Evolutionary conservation across 208 protist genomes (phyloP), one percentile per base, ranked within the genome.

Genomic region (Trypanosoma brucei): DNA sequence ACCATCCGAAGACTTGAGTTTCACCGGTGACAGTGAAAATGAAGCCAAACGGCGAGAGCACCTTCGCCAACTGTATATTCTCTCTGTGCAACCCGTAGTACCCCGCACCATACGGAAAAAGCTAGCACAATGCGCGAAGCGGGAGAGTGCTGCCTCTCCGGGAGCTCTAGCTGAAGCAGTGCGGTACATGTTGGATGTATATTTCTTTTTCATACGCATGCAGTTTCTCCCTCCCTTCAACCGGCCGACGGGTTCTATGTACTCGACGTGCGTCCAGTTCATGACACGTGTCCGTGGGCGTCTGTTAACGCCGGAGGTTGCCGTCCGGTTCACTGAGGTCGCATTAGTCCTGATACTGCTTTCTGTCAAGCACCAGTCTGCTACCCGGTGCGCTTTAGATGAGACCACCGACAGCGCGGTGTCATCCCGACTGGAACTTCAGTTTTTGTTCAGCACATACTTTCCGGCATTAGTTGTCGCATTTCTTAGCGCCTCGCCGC

Each of bases 221-320:
- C 65, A 71, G 48, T 65, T 71, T 53, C 65, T 71, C 58, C 65
- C 34, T 30, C 59, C 60, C 55, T 50, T 65, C 13, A 52, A 71
- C 42, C 30, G 1, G 4, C 42, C 56, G 33, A 38, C 58, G 34
- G 58, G 51, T 3, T 40, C 53, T 0, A 65, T 56, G 31, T 65
- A 65, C 35, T 71, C 65, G 13, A 53, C 65, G 30, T 71, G 65
- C 51, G 65, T 65, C 34, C 65, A 71, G 44, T 50, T 48, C n/a
- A 31, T 71, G 35, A 55, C 58, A 13, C 37, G 37, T 31, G 14
- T 71, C 11, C 65, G 65, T 55, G 65, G 64, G 35, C 65, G 44
- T 53, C 58, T 71, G 31, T 34, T 71, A 2, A 59, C 34, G 2
- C 33, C 57, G 0, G 65, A 71, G 14, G 42, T 63, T 3, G 52